A percentile compares a stretch with the other conserved stretches of the same genome.
Evolutionary conservation across 2,329 filamentous ascomycete species (phyloP).

Genomic region (Colletotrichum paranaense): DNA sequence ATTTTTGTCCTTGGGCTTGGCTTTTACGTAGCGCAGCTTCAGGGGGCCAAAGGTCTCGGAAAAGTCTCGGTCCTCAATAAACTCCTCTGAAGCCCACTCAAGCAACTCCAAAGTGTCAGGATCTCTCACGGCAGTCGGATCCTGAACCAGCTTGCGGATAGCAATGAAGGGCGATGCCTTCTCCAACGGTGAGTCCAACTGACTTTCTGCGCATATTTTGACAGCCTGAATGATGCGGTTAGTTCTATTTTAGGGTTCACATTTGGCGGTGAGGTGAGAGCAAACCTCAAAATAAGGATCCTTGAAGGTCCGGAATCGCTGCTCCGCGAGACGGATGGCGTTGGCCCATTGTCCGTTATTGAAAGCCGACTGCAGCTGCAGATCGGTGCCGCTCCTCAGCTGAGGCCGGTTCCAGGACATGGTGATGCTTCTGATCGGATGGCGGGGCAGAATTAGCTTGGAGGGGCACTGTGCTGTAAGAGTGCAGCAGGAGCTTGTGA

Average conservation of each 20-base stretch:
- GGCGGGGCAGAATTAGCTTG: slow-evolving; percentile 38
- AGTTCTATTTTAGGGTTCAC: neutral
- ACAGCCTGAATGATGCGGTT: slow-evolving; percentile 49
- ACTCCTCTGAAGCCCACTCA: slow-evolving; percentile 62
- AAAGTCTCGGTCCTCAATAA: slow-evolving; percentile 54
- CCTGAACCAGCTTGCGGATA: slow-evolving; percentile 58
- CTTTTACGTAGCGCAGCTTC: slow-evolving; percentile 63
- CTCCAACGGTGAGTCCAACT: slow-evolving; percentile 60
- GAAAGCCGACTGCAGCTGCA: slow-evolving; percentile 67
- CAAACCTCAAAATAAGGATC: slow-evolving; percentile 68
- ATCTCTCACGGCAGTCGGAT: slow-evolving; percentile 59
- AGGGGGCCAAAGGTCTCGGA: slow-evolving; percentile 61
- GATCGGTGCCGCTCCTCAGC: slow-evolving; percentile 62
- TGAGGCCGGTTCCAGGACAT: slow-evolving; percentile 43
- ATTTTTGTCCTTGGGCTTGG: slow-evolving; percentile 58
- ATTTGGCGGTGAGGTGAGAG: neutral
- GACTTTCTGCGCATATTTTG: slow-evolving; percentile 62
- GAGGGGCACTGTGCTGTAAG: slow-evolving; percentile 34
- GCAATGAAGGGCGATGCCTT: slow-evolving; percentile 56
- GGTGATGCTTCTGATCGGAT: slow-evolving; percentile 38
- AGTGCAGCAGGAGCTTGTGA: slow-evolving; percentile 21
- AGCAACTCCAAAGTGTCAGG: slow-evolving; percentile 64
- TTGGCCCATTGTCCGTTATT: slow-evolving; percentile 64
- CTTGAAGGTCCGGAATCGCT: slow-evolving; percentile 59
- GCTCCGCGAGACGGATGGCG: slow-evolving; percentile 63